Evolutionary conservation across 192 early-diverging fungal genomes (phyloP).

Genomic region (Funneliformis mosseae): DNA sequence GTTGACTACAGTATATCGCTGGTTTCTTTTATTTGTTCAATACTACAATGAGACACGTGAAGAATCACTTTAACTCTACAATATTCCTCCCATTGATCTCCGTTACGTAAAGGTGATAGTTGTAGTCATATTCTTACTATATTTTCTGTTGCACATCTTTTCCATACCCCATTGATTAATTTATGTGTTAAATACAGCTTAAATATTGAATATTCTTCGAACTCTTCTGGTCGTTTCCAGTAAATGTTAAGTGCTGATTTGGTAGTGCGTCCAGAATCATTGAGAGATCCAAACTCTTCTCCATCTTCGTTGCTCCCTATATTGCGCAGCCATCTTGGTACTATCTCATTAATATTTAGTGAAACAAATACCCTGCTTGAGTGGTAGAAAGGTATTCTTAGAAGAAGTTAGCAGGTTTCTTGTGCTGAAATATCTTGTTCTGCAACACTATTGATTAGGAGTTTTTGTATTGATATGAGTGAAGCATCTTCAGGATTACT

Average conservation of each 20-base stretch:
- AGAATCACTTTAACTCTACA: neutral
- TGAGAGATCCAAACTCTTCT: neutral
- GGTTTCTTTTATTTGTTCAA: too few relatives aligned
- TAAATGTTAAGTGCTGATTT: neutral
- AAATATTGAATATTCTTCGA: too few relatives aligned
- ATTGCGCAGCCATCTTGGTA: neutral
- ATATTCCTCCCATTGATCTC: neutral
- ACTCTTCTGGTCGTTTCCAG: neutral
- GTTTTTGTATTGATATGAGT: neutral
- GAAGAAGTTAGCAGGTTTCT: slow-evolving; percentile 14
- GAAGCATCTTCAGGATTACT: neutral
- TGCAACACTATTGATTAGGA: neutral
- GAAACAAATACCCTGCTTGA: neutral
- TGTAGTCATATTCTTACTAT: neutral
- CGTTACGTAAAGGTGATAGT: neutral
- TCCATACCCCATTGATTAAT: neutral
- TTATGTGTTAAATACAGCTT: slow-evolving; percentile 1
- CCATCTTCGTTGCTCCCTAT: neutral
- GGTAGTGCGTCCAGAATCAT: too few relatives aligned
- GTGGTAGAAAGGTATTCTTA: neutral
- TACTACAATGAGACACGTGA: neutral
- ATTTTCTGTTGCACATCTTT: neutral
- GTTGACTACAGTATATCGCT: too few relatives aligned
- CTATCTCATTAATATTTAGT: neutral
- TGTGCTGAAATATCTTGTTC: neutral